These are phyloP conservation scores for Eucalyptus albens DNA, from an alignment of 345 rosid species.

Conservation along the genomic window DNA sequence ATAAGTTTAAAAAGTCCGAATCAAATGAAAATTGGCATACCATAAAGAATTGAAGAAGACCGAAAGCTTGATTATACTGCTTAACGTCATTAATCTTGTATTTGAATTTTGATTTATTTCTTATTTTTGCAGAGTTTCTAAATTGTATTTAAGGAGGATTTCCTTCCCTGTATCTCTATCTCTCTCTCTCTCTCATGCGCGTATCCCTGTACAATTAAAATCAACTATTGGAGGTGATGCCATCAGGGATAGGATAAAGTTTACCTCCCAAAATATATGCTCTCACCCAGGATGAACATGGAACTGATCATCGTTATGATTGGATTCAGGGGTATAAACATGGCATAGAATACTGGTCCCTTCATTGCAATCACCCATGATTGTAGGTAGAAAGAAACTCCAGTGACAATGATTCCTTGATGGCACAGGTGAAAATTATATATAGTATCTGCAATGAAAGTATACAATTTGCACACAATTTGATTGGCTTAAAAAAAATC, in stretches of 20 bases:
- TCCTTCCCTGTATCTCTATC: neutral
- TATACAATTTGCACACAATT: neutral
- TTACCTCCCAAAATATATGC: constrained; percentile 3
- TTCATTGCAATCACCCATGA: constrained; percentile 1
- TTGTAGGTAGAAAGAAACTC: constrained; percentile 2
- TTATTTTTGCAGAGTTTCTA: neutral
- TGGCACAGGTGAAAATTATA: neutral
- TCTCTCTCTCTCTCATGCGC: neutral
- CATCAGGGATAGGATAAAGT: neutral
- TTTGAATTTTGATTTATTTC: neutral
- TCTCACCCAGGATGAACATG: constrained; percentile 1
- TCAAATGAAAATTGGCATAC: neutral
- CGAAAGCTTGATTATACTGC: neutral
- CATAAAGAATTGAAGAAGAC: neutral
- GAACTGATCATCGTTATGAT: constrained; percentile 1
- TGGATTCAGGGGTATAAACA: neutral
- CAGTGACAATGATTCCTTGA: constrained; percentile 1
- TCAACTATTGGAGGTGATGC: neutral
- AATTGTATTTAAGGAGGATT: neutral
- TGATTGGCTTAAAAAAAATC: neutral
- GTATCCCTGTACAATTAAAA: neutral
- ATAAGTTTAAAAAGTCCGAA: neutral
- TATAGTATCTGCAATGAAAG: neutral
- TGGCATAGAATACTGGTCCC: constrained; percentile 10
- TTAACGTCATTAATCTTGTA: neutral